phyloP scores from a whole-genome alignment of 345 rosid genomes.

The Nephelium lappaceum region DNA sequence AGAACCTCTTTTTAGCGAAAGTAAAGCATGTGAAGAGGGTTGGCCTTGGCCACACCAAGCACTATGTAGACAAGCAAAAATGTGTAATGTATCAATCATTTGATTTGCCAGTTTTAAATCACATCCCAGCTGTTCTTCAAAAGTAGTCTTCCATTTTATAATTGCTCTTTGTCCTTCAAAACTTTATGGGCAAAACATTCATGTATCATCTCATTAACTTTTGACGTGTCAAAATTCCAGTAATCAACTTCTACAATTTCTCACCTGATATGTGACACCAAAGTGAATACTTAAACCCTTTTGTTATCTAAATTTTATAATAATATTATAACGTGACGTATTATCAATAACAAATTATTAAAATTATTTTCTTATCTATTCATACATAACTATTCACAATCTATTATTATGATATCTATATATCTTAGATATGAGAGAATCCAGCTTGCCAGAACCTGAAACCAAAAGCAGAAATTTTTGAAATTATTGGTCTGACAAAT shows the following conservation, averaged over 20 bases:
- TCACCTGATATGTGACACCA: background rate
- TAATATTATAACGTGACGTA: too few species aligned
- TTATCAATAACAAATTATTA: too few species aligned
- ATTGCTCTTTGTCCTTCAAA: slow-evolving; percentile 24
- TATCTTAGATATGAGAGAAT: background rate
- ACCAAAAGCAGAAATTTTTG: background rate
- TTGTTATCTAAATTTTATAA: too few species aligned
- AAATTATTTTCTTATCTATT: too few species aligned
- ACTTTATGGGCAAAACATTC: background rate
- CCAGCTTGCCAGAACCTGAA: background rate
- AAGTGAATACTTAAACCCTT: too few species aligned
- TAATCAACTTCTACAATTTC: background rate
- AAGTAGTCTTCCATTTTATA: slow-evolving; percentile 30
- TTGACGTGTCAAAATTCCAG: slow-evolving; percentile 11
- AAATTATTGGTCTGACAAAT: background rate
- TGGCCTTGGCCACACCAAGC: background rate
- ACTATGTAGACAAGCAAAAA: background rate
- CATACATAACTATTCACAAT: too few species aligned
- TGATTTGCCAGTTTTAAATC: slow-evolving; percentile 33
- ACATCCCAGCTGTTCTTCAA: slow-evolving; percentile 30
- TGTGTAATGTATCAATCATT: slow-evolving; percentile 27
- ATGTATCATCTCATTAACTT: background rate
- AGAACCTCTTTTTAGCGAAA: background rate
- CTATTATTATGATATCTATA: too few species aligned
- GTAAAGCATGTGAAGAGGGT: slow-evolving; percentile 28